Conservation (phyloP, 2,329 filamentous ascomycete genomes). For the Clonostachys rhizophaga region DNA sequence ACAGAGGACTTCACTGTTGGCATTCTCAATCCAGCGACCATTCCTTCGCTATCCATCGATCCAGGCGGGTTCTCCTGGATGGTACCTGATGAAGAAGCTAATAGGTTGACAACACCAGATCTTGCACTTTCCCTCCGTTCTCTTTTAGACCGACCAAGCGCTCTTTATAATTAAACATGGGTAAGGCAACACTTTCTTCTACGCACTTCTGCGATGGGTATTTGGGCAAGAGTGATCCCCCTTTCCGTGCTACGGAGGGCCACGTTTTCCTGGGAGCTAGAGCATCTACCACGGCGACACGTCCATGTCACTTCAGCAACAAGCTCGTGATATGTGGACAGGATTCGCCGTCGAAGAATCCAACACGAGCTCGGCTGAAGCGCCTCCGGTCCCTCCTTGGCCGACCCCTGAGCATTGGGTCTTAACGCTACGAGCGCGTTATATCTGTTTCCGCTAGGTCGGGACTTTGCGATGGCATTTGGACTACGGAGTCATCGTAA, state of each 20-base stretch:
- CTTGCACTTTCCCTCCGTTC: conserved; percentile 19
- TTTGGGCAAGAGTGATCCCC: neutral
- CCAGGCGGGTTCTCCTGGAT: no score
- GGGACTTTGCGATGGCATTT: no score
- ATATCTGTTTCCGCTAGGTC: neutral
- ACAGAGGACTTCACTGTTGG: neutral
- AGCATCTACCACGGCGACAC: no score
- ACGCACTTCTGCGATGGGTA: conserved; percentile 1
- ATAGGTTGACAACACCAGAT: conserved; percentile 6
- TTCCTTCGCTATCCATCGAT: no score
- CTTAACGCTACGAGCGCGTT: neutral
- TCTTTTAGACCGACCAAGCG: conserved; percentile 19
- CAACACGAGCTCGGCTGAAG: no score
- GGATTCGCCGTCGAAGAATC: no score
- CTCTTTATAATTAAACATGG: conserved; percentile 33
- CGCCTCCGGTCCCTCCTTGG: neutral
- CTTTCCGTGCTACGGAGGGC: neutral
- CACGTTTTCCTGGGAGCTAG: no score
- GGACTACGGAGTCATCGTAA: no score
- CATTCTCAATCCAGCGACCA: no score
- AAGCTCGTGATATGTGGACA: no score
- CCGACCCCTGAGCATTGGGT: neutral
- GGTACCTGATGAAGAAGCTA: no score
- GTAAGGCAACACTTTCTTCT: conserved; percentile 28
- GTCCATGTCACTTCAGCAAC: no score